Evolutionary conservation across 805 yeast genomes (phyloP).

Genomic region (Cyberlindnera nakhonratchasimensis): DNA sequence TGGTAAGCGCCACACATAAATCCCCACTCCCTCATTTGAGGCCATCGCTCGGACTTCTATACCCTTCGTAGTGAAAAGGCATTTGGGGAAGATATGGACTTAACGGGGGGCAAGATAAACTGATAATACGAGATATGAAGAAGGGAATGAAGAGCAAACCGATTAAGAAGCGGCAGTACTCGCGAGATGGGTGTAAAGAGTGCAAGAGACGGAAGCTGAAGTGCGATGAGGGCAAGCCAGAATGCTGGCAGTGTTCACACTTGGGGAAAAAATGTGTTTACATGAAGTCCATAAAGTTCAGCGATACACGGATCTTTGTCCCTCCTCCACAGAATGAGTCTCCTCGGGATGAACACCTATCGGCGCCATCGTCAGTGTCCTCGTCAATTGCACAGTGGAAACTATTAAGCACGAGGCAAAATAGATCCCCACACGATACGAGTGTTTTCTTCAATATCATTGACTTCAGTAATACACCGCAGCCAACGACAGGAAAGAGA

Average conservation of each 20-base stretch:
- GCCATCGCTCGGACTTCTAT: too few relatives aligned
- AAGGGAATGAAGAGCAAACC: neutral
- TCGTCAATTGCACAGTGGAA: neutral
- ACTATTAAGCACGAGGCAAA: neutral
- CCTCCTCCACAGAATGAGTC: neutral
- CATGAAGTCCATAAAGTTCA: conserved; percentile 27
- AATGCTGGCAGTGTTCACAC: conserved; percentile 40
- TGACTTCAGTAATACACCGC: conserved; percentile 12
- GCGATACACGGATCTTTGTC: conserved; percentile 16
- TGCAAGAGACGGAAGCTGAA: conserved; percentile 43
- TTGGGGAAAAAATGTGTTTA: conserved; percentile 38
- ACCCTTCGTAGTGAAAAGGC: too few relatives aligned
- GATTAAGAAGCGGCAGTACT: conserved; percentile 33
- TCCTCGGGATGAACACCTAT: too few relatives aligned
- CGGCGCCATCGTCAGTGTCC: neutral
- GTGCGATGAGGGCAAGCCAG: conserved; percentile 27
- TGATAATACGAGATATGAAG: neutral
- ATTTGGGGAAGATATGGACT: too few relatives aligned
- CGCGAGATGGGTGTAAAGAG: conserved; percentile 43
- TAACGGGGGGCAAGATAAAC: neutral
- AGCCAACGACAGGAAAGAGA: conserved; percentile 2
- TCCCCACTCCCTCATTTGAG: too few relatives aligned
- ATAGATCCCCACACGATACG: conserved; percentile 1
- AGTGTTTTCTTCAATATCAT: conserved; percentile 11
- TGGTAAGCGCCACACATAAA: neutral